Percentiles rank a stretch among this genome's conserved stretches.
Evolutionary conservation across 2,329 filamentous ascomycete species (phyloP).

Genomic region (Epichloe baconii): DNA sequence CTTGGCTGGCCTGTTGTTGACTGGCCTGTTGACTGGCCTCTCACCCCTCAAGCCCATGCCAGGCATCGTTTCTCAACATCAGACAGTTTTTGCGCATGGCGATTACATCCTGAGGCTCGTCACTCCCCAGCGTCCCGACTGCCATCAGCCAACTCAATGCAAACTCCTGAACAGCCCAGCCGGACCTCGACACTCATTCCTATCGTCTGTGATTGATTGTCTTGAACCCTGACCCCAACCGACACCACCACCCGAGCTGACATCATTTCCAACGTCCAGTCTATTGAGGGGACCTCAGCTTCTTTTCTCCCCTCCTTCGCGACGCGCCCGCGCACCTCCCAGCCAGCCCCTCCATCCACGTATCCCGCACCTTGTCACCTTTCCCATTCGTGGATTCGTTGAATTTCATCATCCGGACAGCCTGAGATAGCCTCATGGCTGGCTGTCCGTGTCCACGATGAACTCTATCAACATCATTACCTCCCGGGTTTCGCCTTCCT

Average conservation of each 20-base stretch:
- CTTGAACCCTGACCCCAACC: not conserved
- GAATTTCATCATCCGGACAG: conserved; percentile 1
- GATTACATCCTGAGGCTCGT: conserved; percentile 3
- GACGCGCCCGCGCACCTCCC: not conserved
- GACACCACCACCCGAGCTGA: not conserved
- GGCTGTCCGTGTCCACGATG: conserved; percentile 52
- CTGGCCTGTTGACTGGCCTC: not conserved
- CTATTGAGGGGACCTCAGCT: not conserved
- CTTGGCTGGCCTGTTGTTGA: not conserved
- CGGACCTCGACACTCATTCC: not conserved
- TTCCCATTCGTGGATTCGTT: not conserved
- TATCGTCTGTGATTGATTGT: not conserved
- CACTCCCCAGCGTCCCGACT: not conserved
- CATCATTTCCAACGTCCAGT: conserved; percentile 1
- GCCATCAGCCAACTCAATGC: not conserved
- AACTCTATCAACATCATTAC: conserved; percentile 95
- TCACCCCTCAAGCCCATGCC: conserved; percentile 3
- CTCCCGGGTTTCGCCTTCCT: conserved; percentile 57
- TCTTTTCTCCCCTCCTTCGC: not conserved
- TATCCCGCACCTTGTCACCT: not conserved
- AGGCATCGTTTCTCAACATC: conserved; percentile 4
- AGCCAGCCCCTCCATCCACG: not conserved
- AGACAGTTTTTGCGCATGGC: conserved; percentile 1
- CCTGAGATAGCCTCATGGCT: conserved; percentile 34
- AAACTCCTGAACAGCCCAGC: not conserved